A percentile compares a stretch with the other conserved stretches of the same genome.
phyloP scores from a whole-genome alignment of 2,329 filamentous ascomycete species.

The Fusarium guadeloupense region DNA sequence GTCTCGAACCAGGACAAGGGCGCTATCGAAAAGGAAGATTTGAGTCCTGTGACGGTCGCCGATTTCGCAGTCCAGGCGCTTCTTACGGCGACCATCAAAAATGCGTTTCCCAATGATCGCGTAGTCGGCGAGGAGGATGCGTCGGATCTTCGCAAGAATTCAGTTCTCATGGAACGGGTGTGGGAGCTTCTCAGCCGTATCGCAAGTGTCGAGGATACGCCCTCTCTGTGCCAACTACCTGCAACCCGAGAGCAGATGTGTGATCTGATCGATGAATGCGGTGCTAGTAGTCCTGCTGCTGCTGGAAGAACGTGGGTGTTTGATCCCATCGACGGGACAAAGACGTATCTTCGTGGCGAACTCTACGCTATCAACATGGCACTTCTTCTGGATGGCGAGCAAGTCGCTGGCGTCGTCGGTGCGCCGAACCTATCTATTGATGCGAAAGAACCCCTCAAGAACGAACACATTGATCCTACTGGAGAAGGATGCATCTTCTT shows the following conservation, averaged over 20 bases:
- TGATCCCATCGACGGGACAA: slow-evolving; percentile 69
- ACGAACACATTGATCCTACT: slow-evolving; percentile 55
- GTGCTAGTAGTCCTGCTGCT: slow-evolving; percentile 50
- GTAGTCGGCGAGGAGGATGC: slow-evolving; percentile 68
- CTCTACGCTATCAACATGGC: slow-evolving; percentile 68
- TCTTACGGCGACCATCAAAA: slow-evolving; percentile 59
- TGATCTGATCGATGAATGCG: slow-evolving; percentile 63
- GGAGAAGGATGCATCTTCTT: slow-evolving; percentile 61
- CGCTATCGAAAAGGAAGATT: slow-evolving; percentile 62
- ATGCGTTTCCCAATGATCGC: slow-evolving; percentile 59
- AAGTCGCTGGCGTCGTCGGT: slow-evolving; percentile 61
- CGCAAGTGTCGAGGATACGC: slow-evolving; percentile 39
- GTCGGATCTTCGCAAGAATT: slow-evolving; percentile 55
- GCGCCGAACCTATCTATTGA: slow-evolving; percentile 57
- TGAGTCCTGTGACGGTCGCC: slow-evolving; percentile 66
- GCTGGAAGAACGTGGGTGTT: slow-evolving; percentile 64
- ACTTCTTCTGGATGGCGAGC: slow-evolving; percentile 60
- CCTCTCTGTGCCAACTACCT: slow-evolving; percentile 47
- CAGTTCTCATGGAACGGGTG: slow-evolving; percentile 56
- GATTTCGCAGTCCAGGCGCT: slow-evolving; percentile 69
- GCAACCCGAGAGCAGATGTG: slow-evolving; percentile 57
- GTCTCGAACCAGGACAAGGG: slow-evolving; percentile 60
- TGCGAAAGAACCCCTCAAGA: slow-evolving; percentile 51
- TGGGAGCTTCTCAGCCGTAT: slow-evolving; percentile 55
- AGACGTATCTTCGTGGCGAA: slow-evolving; percentile 63